These are phyloP conservation scores for Coniochaeta sp. DNA, from an alignment of 2,329 filamentous ascomycete genomes.

Conservation along the genomic window DNA sequence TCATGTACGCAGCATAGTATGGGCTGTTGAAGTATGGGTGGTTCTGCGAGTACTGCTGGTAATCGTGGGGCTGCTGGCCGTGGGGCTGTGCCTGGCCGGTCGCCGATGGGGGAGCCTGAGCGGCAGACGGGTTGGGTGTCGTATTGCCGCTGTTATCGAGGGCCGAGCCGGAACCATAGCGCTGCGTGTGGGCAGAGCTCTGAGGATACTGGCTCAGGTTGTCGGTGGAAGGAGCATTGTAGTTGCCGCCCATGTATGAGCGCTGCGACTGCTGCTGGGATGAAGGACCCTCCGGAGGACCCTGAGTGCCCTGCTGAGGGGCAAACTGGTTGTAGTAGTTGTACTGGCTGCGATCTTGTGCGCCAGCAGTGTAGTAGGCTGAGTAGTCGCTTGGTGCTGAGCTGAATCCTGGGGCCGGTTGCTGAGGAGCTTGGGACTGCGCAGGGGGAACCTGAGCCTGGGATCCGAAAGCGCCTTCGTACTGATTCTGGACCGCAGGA, in stretches of 20 bases:
- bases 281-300: conserved; percentile 66
- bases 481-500: conserved; percentile 43
- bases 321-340: conserved; percentile 62
- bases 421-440: conserved; percentile 49
- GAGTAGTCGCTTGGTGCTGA: conserved; percentile 75
- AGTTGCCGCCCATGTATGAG: conserved; percentile 71
- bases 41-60: conserved; percentile 43
- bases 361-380: conserved; percentile 77
- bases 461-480: conserved; percentile 48
- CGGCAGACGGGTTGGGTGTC: conserved; percentile 72
- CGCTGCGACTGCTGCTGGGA: conserved; percentile 56
- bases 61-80: conserved; percentile 34
- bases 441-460: conserved; percentile 54
- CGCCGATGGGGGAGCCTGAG: conserved; percentile 35
- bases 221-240: conserved; percentile 58
- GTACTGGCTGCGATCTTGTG: conserved; percentile 66
- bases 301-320: conserved; percentile 50
- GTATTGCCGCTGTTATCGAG: conserved; percentile 83
- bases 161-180: conserved; percentile 35
- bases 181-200: conserved; percentile 61
- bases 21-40: conserved; percentile 57
- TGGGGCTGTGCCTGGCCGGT: conserved; percentile 28
- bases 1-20: conserved; percentile 55
- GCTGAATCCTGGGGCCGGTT: conserved; percentile 56
- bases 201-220: conserved; percentile 67